Evolutionary conservation across 768 basidiomycete species (phyloP), one percentile per base, ranked within the genome.

Genomic region (Hydnomerulius pinastri): DNA sequence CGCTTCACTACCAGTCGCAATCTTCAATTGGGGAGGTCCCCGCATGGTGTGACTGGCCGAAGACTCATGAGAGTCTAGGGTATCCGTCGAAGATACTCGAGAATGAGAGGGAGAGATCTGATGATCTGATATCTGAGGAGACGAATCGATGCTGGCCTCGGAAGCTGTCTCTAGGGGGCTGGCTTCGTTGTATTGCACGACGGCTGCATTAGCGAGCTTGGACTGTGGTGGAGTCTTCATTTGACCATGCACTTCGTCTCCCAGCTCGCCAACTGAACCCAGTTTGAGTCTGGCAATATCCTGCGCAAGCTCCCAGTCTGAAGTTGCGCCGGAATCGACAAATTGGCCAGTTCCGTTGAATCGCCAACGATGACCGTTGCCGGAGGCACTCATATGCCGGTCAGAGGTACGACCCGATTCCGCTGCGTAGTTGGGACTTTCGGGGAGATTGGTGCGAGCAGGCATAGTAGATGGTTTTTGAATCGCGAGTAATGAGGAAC

Each of bases 31-130:
- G 44, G 76, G 73, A 50, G 75, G 75, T 28, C 73, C 77, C 48
- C 84, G 75, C 59, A 86, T 70, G 25, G 79, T 78, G 64, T 83
- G 82, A 59, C 80, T 81, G 38, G 72, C 73, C 41, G 72, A 72
- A 46, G 81, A 83, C 49, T 78, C 79, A 53, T 81, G 85, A 48
- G 81, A 80, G 42, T 77, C 74, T 24, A 83, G 78, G 27, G 85
- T 86, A 69, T 90, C 89, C 55, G 85, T 83, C n/a, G 90, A 90
- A 23, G 88, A 90, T 45, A 86, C 90, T 47, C 89, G 83, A 55
- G 89, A 90, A 68, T 90, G 89, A 55, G 85, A 83, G 24, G 81
- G 76, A 46, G 71, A 77, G 59, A 83, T 81, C 52, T 79, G 78
- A 67, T 86, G 83, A 56, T 87, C 86, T 54, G 83, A 78, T 37